Evolutionary conservation across 805 yeast species (phyloP), one percentile per base, ranked within the genome.

Genomic region (Yamadazyma scolyti): DNA sequence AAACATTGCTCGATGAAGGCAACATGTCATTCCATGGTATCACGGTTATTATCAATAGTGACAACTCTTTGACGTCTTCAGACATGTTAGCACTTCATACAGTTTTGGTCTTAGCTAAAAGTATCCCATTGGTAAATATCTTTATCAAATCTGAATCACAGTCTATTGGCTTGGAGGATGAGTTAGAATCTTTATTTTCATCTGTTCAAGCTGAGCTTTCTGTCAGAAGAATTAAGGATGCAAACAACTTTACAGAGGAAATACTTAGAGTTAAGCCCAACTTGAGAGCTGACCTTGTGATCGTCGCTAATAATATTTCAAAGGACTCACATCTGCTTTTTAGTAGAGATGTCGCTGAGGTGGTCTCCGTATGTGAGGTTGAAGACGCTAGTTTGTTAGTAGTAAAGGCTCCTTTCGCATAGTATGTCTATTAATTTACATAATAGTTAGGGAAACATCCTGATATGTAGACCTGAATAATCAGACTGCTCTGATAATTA

Each of bases 11-110:
- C 36, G 35, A 14, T 28, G 46, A 8, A 14, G 12, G 30, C 41
- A 11, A 39, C 35, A 5, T 34, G 43, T 14, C 42, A 40, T 12
- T 12, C 6, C 5, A 26, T 15, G 23, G 50, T 2, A 23, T 59
- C 9, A 56, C 54, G 39, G 39, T 60, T 11, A 42, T 63, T 9
- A 40, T 61, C 27, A 50, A 44, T 28, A 58, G 57, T 36, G 59
- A 53, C 30, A 59, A 59, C 37, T 36, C 54, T 9, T 43, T 62
- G 30, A 56, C 62, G 36, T 36, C 54, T 2, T 54, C 58, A 20
- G 69, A 63, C 33, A 46, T 61, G 25, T 50, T 62, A 23, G 47
- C 60, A 2, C 37, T 63, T 9, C 53, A 56, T 30, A 32, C 56
- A 26, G 50, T 50, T 18, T 43, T 42, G 23, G 50, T 46, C 27